phyloP scores from a whole-genome alignment of 441 rosid genomes.

The Jatropha multifida region DNA sequence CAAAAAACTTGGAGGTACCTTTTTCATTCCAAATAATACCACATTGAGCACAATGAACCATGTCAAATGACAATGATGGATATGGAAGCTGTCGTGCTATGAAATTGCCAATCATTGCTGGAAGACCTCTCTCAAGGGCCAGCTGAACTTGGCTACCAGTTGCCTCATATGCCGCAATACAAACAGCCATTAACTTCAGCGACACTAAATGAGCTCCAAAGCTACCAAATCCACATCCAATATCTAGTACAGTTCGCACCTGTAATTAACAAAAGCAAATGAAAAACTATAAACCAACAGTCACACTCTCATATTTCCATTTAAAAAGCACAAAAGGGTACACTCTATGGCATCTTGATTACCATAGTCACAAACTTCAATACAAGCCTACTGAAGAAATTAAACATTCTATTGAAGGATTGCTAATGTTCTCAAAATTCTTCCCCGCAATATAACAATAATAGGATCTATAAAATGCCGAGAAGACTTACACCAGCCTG shows the following conservation, averaged over 20 bases:
- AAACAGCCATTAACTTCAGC: conserved; percentile 75
- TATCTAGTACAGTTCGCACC: conserved; percentile 80
- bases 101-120: conserved; percentile 91
- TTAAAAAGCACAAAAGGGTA: conserved; percentile 6
- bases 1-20: conserved; percentile 45
- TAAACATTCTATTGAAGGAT: not conserved
- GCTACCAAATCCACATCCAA: conserved; percentile 98
- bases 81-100: conserved; percentile 81
- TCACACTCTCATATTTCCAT: not conserved
- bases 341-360: not conserved
- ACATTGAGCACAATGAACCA: conserved; percentile 98
- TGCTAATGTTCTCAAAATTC: conserved; percentile 9
- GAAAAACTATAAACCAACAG: conserved; percentile 4
- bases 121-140: conserved; percentile 98
- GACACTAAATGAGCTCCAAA: conserved; percentile 94
- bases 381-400: not conserved
- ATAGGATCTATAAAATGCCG: conserved; percentile 22
- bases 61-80: conserved; percentile 83
- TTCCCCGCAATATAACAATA: conserved; percentile 13
- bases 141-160: conserved; percentile 98
- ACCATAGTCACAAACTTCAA: not conserved
- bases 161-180: conserved; percentile 88
- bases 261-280: conserved; percentile 31
- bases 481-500: conserved; percentile 88
- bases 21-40: conserved; percentile 82